phyloP scores from a whole-genome alignment of 1,284 basidiomycete genomes.

The Rhodotorula sp. region DNA sequence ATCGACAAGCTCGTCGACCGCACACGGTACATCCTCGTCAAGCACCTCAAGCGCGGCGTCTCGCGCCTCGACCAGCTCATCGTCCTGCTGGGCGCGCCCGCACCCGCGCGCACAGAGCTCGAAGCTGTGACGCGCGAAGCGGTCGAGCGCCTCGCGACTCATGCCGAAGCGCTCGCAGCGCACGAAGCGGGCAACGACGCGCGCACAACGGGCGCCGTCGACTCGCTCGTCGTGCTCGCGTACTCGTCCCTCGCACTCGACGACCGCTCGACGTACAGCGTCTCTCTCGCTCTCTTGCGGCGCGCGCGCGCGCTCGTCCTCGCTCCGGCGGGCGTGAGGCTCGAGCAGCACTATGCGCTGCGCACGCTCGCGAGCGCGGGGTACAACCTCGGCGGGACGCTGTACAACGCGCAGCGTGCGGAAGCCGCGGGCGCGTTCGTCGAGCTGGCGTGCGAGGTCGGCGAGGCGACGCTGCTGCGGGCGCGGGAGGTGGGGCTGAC shows the following conservation, averaged over 20 bases:
- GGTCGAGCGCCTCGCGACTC: constrained; percentile 16
- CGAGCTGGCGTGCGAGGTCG: constrained; percentile 42
- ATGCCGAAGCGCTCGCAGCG: not conserved
- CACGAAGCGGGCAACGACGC: not conserved
- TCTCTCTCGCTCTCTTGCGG: constrained; percentile 13
- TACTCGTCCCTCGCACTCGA: constrained; percentile 30
- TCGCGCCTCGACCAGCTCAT: constrained; percentile 23
- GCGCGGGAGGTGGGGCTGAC: not conserved
- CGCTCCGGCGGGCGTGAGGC: constrained; percentile 8
- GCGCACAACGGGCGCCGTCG: constrained; percentile 26
- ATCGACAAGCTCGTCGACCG: constrained; percentile 32
- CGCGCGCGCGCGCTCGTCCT: constrained; percentile 18
- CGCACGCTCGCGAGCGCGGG: constrained; percentile 48
- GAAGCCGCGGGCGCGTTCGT: constrained; percentile 47
- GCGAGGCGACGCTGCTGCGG: constrained; percentile 33
- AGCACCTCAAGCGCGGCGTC: not conserved
- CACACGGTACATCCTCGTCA: constrained; percentile 12
- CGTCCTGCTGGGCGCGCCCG: not conserved
- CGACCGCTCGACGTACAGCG: constrained; percentile 20
- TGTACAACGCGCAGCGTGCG: constrained; percentile 48
- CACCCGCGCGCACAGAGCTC: not conserved
- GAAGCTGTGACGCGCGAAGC: not conserved
- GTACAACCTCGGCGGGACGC: constrained; percentile 51
- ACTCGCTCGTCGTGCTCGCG: constrained; percentile 44
- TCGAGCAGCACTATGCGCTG: constrained; percentile 29